A percentile compares a stretch with the other conserved stretches of the same genome.
These are phyloP conservation scores for Globisporangium carolinianum DNA, from an alignment of 352 stramenopile species.

Conservation along the genomic window DNA sequence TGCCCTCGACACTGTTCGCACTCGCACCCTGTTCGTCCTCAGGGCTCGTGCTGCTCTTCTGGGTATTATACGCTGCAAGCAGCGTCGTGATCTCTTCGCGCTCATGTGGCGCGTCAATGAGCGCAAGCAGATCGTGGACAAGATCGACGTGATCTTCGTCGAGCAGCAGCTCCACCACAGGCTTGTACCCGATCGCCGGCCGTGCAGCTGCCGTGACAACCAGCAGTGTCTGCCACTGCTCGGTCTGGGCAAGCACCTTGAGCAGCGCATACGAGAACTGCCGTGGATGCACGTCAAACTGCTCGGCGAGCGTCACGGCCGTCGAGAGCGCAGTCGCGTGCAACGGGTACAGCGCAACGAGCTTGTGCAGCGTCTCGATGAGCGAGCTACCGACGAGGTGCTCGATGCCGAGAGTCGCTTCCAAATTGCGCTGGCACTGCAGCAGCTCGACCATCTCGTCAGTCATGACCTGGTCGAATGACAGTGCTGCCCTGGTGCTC, in stretches of 20 bases:
- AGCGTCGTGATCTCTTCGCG: constrained; percentile 24
- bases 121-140: constrained; percentile 23
- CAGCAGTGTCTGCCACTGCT: constrained; percentile 45
- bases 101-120: constrained; percentile 25
- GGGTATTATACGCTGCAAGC: constrained; percentile 16
- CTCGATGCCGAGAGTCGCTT: constrained; percentile 25
- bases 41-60: constrained; percentile 3
- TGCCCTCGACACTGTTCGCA: too few relatives aligned
- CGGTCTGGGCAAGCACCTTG: constrained; percentile 27
- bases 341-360: constrained; percentile 40
- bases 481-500: constrained; percentile 1
- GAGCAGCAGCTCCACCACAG: constrained; percentile 40
- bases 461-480: constrained; percentile 46
- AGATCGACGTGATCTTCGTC: constrained; percentile 35
- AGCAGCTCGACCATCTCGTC: constrained; percentile 39
- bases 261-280: constrained; percentile 56
- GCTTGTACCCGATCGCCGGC: constrained; percentile 34
- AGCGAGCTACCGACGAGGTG: constrained; percentile 44
- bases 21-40: too few relatives aligned
- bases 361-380: constrained; percentile 50
- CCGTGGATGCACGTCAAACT: constrained; percentile 34
- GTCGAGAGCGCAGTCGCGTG: constrained; percentile 26
- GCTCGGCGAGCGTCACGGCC: constrained; percentile 30
- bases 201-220: constrained; percentile 24
- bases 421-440: constrained; percentile 31